These are phyloP conservation scores for Fusarium caatingaense DNA, from an alignment of 2,329 filamentous ascomycete genomes.

Conservation along the genomic window DNA sequence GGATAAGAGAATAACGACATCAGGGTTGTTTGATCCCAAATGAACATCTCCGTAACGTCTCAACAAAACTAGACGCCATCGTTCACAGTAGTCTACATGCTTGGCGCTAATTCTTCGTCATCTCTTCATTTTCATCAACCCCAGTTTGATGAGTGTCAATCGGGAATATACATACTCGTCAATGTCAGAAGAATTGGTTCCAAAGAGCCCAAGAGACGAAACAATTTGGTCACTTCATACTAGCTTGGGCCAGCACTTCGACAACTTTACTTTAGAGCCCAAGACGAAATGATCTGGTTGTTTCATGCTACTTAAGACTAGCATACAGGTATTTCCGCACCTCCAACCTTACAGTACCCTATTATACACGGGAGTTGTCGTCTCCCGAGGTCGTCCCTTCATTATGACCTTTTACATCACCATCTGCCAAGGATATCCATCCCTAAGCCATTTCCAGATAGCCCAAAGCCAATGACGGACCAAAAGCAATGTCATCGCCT, in stretches of 20 bases:
- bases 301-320: neutral
- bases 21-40: neutral
- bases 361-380: neutral
- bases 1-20: neutral
- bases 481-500: constrained; percentile 49
- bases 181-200: neutral
- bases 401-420: neutral
- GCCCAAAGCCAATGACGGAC: constrained; percentile 50
- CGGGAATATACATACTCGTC: constrained; percentile 25
- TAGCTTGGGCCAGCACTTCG: neutral
- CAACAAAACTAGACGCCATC: constrained; percentile 32
- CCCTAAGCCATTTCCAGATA: constrained; percentile 51
- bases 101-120: constrained; percentile 10
- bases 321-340: neutral
- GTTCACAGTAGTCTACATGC: neutral
- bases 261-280: neutral
- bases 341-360: neutral
- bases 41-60: constrained; percentile 4
- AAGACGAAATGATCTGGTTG: neutral
- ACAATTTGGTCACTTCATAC: neutral
- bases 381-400: neutral
- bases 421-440: neutral
- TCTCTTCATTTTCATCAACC: constrained; percentile 17
- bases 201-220: neutral
- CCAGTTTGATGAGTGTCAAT: constrained; percentile 13